Base-by-base conservation (phyloP, 2,329 filamentous ascomycete genomes). In the Raffaelea ambrosiae region DNA sequence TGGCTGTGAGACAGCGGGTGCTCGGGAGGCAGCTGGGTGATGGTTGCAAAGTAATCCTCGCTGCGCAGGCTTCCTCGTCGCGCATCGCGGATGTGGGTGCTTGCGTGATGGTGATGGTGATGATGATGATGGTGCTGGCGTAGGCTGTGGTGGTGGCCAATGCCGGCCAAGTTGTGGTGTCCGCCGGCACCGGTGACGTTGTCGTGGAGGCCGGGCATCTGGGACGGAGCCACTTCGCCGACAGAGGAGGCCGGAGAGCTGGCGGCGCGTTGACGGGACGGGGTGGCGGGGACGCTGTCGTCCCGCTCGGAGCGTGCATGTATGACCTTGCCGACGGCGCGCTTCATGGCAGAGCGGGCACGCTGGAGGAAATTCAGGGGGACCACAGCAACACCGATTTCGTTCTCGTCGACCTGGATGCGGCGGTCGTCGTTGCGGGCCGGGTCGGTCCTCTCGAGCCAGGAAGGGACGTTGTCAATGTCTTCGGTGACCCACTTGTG, bases 391-490 rank as follows among this genome's bases (percentile, higher is more conserved):
- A 82, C 80, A 41, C 88, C 90, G 58, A 98, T 81, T 66, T 98
- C 93, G 59, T 83, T 83, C 55, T 88, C 88, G 50, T 95, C 90
- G 43, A 97, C 88, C 63, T 96, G 84, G 58, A 98, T 97, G 65
- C 82, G 88, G 61, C 85, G 83, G 55, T 88, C 89, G 48, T 86
- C 80, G 29, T 82, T 84, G 33, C 83, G 78, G 35, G 81, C 83
- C 2, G 90, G 89, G 59, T 97, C 91, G 1, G 90, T 95, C 53
- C 95, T 88, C 57, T 95, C 88, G n/a, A 96, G 79, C 93, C 93
- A 98, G 10, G 76, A 73, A 29, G 79, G 70, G 35, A 84, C 78
- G 56, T 95, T 84, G 31, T 79, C 69, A 41, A 97, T 78, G 53
- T 85, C 89, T 49, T 83, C 73, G 1, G 91, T 73, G 16, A 97